phyloP scores from a whole-genome alignment of 2,329 filamentous ascomycete genomes.

The Dendrostoma leiphaemia region DNA sequence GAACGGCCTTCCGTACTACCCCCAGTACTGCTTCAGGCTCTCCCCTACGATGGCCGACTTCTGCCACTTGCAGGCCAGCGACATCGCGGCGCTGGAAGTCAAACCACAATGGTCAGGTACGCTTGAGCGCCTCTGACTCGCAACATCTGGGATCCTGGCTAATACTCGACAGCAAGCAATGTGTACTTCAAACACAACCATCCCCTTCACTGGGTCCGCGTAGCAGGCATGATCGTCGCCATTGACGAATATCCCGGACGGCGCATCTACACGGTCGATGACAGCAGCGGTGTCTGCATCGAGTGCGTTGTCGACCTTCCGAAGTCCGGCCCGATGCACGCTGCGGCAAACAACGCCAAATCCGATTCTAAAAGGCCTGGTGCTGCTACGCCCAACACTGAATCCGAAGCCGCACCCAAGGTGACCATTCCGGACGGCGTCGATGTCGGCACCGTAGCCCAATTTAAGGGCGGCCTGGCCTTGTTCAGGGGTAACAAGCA shows the following conservation, averaged over 20 bases:
- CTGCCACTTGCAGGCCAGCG: slow-evolving; percentile 53
- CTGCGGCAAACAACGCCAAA: no score
- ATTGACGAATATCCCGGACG: slow-evolving; percentile 48
- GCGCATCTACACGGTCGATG: slow-evolving; percentile 59
- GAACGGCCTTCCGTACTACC: slow-evolving; percentile 44
- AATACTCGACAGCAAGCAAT: slow-evolving; percentile 47
- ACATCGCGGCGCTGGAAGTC: slow-evolving; percentile 53
- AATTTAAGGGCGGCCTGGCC: slow-evolving; percentile 53
- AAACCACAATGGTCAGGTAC: no score
- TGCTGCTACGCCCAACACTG: background rate
- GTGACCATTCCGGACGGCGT: slow-evolving; percentile 29
- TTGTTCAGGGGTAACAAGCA: slow-evolving; percentile 48
- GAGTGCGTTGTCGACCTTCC: slow-evolving; percentile 39
- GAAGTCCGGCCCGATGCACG: slow-evolving; percentile 17
- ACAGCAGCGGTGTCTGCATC: slow-evolving; percentile 60
- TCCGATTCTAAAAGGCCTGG: no score
- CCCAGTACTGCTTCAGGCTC: slow-evolving; percentile 61
- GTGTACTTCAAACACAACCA: slow-evolving; percentile 70
- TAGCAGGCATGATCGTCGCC: slow-evolving; percentile 69
- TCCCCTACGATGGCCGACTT: slow-evolving; percentile 60
- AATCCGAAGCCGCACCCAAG: background rate
- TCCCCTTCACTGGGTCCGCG: slow-evolving; percentile 71
- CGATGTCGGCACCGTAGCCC: slow-evolving; percentile 53
- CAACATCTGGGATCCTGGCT: no score
- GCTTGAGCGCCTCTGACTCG: no score